Evolutionary conservation across 805 yeast genomes (phyloP), one percentile per base, ranked within the genome.

Genomic region (Yarrowia sp.): DNA sequence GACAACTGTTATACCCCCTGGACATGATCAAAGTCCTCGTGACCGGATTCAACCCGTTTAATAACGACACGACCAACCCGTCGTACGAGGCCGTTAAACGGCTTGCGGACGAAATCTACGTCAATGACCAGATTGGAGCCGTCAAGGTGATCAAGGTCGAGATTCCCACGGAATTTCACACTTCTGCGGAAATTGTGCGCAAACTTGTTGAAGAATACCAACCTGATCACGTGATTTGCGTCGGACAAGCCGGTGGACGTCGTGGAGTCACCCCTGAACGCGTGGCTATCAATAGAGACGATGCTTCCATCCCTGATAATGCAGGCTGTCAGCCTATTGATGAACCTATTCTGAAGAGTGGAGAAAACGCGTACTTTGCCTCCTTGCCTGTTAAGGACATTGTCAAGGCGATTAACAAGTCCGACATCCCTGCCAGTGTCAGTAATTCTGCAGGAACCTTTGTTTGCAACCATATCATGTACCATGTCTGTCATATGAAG

Each of bases 201-300:
- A 14, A 19, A 2, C 14, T 48, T 12, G 41, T 63, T 3, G 40
- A 63, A 8, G 11, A 26, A 7, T n/a, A 48, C 48, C 15, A 63
- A 7, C 67, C 67, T 1, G 36, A 26, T 9, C 46, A 48, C 22
- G 56, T 63, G 22, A 63, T 63, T 8, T 48, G 56, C 1, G 67
- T 63, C 0, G 67, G 67, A 4, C 67, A 63, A n/a, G 67, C 67
- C 4, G 67, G 67, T 9, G 67, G 67, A n/a, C 67, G 67, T 22
- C 8, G 22, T 5, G 67, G 56, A 63, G 26, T 63, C 38, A 63
- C 67, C 15, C 67, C 67, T 12, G 67, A 63, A 8, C 36, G 67
- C 12, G 67, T 63, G 2, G 67, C 56, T 3, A 63, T 63, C 55
- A 63, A 63, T 38, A 5, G 48, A 11, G 67, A 63, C 14, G 67